Percentiles rank a stretch among this genome's conserved stretches.
phyloP scores from a whole-genome alignment of 345 rosid genomes.

The Abelmoschus esculentus region DNA sequence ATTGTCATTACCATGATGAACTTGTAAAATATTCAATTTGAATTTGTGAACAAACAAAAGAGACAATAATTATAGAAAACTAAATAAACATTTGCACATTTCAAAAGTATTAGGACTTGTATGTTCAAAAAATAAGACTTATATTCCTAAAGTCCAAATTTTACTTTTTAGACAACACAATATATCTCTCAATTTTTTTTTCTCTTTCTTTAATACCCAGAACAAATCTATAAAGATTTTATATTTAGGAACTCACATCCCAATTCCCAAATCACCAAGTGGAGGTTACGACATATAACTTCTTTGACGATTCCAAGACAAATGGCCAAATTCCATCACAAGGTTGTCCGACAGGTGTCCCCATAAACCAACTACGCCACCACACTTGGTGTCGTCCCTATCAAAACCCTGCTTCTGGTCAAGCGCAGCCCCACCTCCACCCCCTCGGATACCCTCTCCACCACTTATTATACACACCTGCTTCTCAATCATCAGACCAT shows the following conservation, averaged over 20 bases:
- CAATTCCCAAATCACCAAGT: background rate
- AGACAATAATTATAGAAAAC: too few relatives aligned
- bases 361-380: background rate
- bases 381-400: background rate
- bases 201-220: background rate
- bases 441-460: slow-evolving; percentile 1
- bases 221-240: background rate
- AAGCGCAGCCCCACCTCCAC: slow-evolving; percentile 14
- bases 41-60: too few relatives aligned
- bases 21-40: too few relatives aligned
- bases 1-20: too few relatives aligned
- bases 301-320: background rate
- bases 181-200: background rate
- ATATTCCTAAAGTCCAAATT: too few relatives aligned
- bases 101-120: too few relatives aligned
- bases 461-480: background rate
- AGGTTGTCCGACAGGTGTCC: slow-evolving; percentile 12
- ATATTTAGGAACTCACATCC: background rate
- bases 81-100: too few relatives aligned
- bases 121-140: too few relatives aligned
- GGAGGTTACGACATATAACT: background rate
- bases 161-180: too few relatives aligned
- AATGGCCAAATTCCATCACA: background rate
- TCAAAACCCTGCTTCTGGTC: background rate
- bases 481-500: background rate